phyloP scores from a whole-genome alignment of 179 eudicot species.

The Dionaea muscipula region DNA sequence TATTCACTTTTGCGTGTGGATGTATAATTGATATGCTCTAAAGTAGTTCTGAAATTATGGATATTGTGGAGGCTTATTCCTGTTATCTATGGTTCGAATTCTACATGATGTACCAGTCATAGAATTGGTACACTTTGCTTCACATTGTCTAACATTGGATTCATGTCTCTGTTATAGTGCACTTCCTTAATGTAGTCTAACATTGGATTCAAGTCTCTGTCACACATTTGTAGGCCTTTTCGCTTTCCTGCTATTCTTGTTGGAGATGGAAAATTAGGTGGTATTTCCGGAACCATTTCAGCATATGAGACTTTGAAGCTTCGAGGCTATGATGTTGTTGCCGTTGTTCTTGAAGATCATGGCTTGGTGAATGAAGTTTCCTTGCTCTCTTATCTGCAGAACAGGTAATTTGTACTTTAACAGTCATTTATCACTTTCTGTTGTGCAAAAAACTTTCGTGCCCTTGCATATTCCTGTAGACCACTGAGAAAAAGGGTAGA shows the following conservation, averaged over 20 bases:
- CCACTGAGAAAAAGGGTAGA: too few species aligned
- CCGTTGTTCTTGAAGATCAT: constrained; percentile 66
- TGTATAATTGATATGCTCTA: too few species aligned
- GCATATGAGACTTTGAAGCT: constrained; percentile 83
- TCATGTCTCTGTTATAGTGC: background rate
- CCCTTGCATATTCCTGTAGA: background rate
- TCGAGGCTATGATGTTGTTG: constrained; percentile 93
- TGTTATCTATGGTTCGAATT: too few species aligned
- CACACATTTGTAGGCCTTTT: constrained; percentile 48
- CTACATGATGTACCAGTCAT: too few species aligned
- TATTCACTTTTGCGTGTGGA: too few species aligned
- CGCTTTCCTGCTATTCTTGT: constrained; percentile 81
- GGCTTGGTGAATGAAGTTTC: constrained; percentile 66
- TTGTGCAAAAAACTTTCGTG: background rate
- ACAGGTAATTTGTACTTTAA: constrained; percentile 37
- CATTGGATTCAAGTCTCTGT: background rate
- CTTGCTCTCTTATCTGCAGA: constrained; percentile 49
- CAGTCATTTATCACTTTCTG: background rate
- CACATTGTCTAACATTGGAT: background rate
- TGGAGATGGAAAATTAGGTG: constrained; percentile 95
- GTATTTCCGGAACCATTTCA: constrained; percentile 81
- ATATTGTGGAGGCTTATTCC: too few species aligned
- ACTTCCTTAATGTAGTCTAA: background rate
- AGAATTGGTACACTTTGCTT: too few species aligned
- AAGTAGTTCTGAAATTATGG: too few species aligned